Base-by-base conservation (phyloP, 805 yeast genomes). In the Yamadazyma takamatsuzukensis region DNA sequence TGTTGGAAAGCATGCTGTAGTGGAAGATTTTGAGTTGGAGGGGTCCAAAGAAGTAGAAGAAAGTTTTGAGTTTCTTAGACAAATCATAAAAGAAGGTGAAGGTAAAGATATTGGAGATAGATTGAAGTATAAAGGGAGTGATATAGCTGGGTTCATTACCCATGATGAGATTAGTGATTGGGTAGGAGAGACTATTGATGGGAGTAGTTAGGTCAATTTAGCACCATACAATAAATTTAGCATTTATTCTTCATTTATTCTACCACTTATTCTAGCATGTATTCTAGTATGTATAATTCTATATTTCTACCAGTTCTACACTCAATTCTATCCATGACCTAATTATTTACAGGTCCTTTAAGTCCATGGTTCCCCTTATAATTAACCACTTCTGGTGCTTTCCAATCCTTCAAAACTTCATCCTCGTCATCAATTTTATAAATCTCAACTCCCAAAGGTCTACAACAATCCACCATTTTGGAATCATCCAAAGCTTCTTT, bases 391-490 rank as follows among this genome's bases (percentile, higher is more conserved):
- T 71, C 56, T 2, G 83, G 80, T 12, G 68, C 63, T 7, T 51
- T 47, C 84, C 83, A 78, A 26, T 53, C 61, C 15, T 61, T 47
- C 44, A 78, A 61, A 1, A 72, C 62, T 1, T 49, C 41, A 15
- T 61, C 57, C 25, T 49, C 49, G 36, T 78, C 74, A 16, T 71
- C 70, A 30, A 79, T 52, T 44, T 59, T 53, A 52, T 76, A 79
- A 6, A 79, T 79, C 51, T 79, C 83, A 32, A 77, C 72, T 1
- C 73, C 80, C 38, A 79, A 60, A 3, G 83, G 81, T 46, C 83
- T 60, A 47, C 85, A 78, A 47, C 78, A 72, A 34, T 70, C 76
- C 21, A 70, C 63, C 83, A 78, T 78, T 39, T 72, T 74, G 25
- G 60, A 69, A 8, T 19, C 21, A 8, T 59, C 66, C 18, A 59